Evolutionary conservation across 2,329 filamentous ascomycete species (phyloP), one percentile per base, ranked within the genome.

Genomic region (Penicillium sp.): DNA sequence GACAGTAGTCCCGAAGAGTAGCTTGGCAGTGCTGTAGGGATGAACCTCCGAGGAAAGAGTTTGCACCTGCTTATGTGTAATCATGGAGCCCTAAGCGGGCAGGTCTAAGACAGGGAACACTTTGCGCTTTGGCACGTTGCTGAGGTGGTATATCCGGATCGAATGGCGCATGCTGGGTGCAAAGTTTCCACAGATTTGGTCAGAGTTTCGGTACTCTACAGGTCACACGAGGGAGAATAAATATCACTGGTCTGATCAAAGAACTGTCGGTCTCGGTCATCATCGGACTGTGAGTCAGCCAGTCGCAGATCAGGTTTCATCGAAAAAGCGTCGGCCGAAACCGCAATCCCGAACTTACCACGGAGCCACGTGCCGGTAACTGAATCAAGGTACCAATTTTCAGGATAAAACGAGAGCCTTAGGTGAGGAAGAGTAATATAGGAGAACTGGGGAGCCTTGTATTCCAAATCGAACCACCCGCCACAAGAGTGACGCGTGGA

Each of bases 401-500:
- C 12, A 46, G 40, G 38, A 48, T 43, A 29, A 37, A 45, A 48
- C 17, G 28, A 37, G 53, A 47, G 22, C 19, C 26, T 49, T 46
- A 17, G 24, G n/a, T 34, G 40, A 41, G 29, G 34, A 21, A 34
- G 32, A 26, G 39, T 48, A 45, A 45, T 45, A 54, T 34, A 45
- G 52, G 40, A 41, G 34, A 43, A 43, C 45, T 34, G 29, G 51
- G 40, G 29, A 43, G 24, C 39, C 55, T 37, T 39, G 24, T n/a
- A 21, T 60, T 59, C n/a, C 15, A 45, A 60, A 60, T 32, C 21
- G 38, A 49, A 50, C 58, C 32, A 40, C 49, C 43, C 49, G 46
- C 52, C 53, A 59, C 50, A 54, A 54, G 46, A 37, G 43, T 39
- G 43, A 47, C 24, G 39, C 33, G 42, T 42, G 40, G 24, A 43